Percentiles rank a stretch among this genome's conserved stretches.
These are phyloP conservation scores for Fusarium sterilihyphosum DNA, from an alignment of 2,329 filamentous ascomycete genomes.

Conservation along the genomic window DNA sequence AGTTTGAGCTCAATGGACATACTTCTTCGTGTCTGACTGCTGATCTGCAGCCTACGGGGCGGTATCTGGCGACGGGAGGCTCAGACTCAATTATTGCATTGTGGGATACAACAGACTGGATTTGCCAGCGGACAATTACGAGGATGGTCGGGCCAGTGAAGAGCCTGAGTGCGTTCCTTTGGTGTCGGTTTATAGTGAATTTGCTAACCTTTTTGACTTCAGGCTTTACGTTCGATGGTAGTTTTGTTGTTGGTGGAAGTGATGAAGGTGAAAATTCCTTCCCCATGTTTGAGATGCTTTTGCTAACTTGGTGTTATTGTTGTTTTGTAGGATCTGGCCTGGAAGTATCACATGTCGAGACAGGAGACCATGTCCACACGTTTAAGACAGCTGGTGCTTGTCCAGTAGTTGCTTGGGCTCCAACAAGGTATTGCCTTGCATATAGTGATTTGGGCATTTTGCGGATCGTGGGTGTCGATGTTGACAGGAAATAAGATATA, in stretches of 20 bases:
- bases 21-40: constrained; percentile 76
- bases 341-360: constrained; percentile 77
- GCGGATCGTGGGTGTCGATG: constrained; percentile 73
- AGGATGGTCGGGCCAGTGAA: constrained; percentile 75
- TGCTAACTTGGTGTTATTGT: constrained; percentile 1
- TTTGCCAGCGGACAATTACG: constrained; percentile 76
- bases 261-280: constrained; percentile 67
- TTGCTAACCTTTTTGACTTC: constrained; percentile 19
- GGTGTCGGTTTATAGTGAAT: not conserved
- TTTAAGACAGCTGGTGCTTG: constrained; percentile 74
- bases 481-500: constrained; percentile 49
- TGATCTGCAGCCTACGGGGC: constrained; percentile 75
- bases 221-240: constrained; percentile 83
- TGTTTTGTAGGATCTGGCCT: constrained; percentile 63
- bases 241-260: constrained; percentile 77
- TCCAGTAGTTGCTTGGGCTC: constrained; percentile 79
- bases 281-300: not conserved
- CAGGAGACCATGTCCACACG: constrained; percentile 76
- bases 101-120: constrained; percentile 83
- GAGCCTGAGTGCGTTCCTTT: constrained; percentile 67
- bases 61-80: constrained; percentile 78
- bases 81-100: constrained; percentile 79
- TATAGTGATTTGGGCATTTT: constrained; percentile 76
- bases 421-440: constrained; percentile 76
- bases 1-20: constrained; percentile 75